Base-by-base conservation (phyloP, 208 protist genomes). In the Trypanosoma grayi region DNA sequence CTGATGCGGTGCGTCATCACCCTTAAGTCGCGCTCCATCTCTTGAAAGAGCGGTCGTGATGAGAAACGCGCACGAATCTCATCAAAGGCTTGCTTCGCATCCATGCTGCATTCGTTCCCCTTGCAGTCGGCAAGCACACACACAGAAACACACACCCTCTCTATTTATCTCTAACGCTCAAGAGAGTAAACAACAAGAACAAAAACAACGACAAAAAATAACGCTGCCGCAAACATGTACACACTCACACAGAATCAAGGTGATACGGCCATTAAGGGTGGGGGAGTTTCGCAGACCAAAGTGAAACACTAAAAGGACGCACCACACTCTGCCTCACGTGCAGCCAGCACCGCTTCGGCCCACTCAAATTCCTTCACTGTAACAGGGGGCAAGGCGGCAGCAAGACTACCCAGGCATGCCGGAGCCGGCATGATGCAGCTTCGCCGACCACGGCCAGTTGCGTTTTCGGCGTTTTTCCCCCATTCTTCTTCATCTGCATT, bases 61-160 rank as follows among this genome's bases (percentile, higher is more conserved):
- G 51, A 13, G 45, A 66, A 66, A 40, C 20, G 48, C 2, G 39
- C 41, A 50, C 52, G 48, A 48, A 66, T 57, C n/a, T 66, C 52
- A 47, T 55, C 48, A 58, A 66, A 66, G 8, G 22, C 31, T 4
- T 66, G 7, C 13, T 40, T 63, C 5, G 16, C 20, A 27, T 63
- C 57, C 57, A 63, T 63, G 11, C 8, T 27, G 20, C 20, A 43
- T 25, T n/a, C 33, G 20, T 13, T 9, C 4, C n/a, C 0, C 4
- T 28, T 39, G 13, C 31, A n/a, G 10, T 20, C 30, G 3, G 16
- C 10, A 22, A n/a, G 2, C 5, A 25, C 34, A 57, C 30, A 39
- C 18, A 6, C 51, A 57, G 18, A 24, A 13, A 33, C 36, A 4
- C 6, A 6, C 1, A 22, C 39, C 39, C 10, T 14, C 10, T 14